Evolutionary conservation across 208 protist genomes (phyloP).

Genomic region (Trichomonas gallinae): DNA sequence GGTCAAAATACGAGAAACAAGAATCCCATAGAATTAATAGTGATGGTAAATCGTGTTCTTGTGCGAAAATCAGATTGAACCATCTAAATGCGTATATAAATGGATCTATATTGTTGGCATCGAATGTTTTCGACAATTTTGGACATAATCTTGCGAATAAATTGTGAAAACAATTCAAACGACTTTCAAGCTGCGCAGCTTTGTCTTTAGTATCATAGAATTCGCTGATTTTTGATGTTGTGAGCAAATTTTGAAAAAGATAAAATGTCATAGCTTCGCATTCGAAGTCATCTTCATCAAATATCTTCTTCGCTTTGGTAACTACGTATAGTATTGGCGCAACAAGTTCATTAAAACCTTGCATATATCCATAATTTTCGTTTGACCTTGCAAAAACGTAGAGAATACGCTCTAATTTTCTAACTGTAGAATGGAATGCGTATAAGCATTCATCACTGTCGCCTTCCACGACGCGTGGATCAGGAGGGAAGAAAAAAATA

Average conservation of each 20-base stretch:
- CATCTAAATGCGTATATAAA: neutral
- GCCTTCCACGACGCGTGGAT: neutral
- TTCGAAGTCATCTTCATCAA: neutral
- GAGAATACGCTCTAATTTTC: neutral
- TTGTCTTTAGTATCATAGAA: neutral
- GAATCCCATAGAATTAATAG: neutral
- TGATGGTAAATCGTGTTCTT: neutral
- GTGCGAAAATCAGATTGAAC: neutral
- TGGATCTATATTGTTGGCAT: neutral
- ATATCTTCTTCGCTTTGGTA: neutral
- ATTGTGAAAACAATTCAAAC: neutral
- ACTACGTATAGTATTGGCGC: neutral
- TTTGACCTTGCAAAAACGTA: neutral
- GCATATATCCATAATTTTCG: neutral
- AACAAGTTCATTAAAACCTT: slow-evolving; percentile 5
- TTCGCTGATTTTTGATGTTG: neutral
- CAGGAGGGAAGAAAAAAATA: neutral
- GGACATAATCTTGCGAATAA: neutral
- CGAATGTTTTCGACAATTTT: neutral
- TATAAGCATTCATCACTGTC: neutral
- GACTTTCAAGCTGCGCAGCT: neutral
- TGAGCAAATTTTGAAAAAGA: neutral
- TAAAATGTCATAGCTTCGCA: neutral
- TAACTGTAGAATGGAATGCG: neutral
- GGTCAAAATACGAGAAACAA: neutral